Evolutionary conservation across 768 basidiomycete genomes (phyloP).

Genomic region (Amyloporia xantha): DNA sequence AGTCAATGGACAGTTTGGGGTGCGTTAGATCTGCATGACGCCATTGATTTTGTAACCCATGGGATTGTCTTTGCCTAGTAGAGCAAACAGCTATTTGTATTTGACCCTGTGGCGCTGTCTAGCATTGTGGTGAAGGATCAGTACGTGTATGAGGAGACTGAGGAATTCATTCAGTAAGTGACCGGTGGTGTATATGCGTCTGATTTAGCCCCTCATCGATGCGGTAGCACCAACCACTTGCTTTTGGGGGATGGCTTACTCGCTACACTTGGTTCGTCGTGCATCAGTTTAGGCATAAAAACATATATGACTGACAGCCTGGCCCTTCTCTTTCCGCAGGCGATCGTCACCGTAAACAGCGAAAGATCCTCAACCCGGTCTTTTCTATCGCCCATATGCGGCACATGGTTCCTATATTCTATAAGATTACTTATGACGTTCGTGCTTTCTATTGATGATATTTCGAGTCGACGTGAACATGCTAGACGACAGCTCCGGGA

Average conservation of each 20-base stretch:
- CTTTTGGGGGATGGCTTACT: constrained; percentile 21
- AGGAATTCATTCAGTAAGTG: constrained; percentile 10
- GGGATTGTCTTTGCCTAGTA: neutral
- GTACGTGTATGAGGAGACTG: constrained; percentile 9
- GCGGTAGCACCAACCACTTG: constrained; percentile 10
- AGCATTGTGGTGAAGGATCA: constrained; percentile 17
- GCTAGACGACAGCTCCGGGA: constrained; percentile 8
- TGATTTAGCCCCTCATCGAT: neutral
- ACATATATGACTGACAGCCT: neutral
- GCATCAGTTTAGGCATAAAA: too few relatives aligned
- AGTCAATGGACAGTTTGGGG: constrained; percentile 8
- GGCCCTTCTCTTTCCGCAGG: constrained; percentile 14
- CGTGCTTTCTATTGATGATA: neutral
- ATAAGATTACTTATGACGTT: constrained; percentile 11
- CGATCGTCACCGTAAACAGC: constrained; percentile 17
- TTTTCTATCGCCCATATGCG: constrained; percentile 19
- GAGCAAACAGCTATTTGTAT: constrained; percentile 8
- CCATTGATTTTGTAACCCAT: too few relatives aligned
- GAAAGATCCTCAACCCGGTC: constrained; percentile 18
- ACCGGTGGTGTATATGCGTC: neutral
- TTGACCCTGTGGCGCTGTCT: constrained; percentile 12
- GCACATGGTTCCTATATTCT: constrained; percentile 17
- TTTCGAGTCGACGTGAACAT: neutral
- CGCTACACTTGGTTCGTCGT: constrained; percentile 19
- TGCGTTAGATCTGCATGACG: neutral